Evolutionary conservation across 371 early-diverging fungal genomes (phyloP).

Genomic region (Rhizopus microsporus): DNA sequence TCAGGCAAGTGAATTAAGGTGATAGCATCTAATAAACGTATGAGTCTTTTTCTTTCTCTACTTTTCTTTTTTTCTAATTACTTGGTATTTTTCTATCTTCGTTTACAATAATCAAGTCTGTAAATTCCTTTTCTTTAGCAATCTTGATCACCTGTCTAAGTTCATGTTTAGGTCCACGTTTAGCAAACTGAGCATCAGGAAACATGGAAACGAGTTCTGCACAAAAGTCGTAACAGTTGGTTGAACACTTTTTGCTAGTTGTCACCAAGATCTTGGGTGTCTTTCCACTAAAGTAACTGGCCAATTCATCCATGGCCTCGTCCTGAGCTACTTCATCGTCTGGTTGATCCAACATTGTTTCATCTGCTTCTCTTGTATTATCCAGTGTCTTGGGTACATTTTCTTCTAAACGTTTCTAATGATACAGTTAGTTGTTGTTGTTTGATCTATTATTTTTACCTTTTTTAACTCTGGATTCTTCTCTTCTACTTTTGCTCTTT

Average conservation of each 20-base stretch:
- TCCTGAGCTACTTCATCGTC: constrained; percentile 87
- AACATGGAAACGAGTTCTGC: constrained; percentile 89
- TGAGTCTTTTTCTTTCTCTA: not conserved
- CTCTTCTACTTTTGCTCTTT: constrained; percentile 77
- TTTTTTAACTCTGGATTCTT: constrained; percentile 88
- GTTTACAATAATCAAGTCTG: constrained; percentile 89
- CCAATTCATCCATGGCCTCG: constrained; percentile 92
- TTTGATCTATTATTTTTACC: constrained; percentile 29
- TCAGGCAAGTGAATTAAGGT: constrained; percentile 95
- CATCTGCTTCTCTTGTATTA: constrained; percentile 90
- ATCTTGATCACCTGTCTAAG: constrained; percentile 90
- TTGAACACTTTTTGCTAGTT: constrained; percentile 72
- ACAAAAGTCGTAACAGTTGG: constrained; percentile 75
- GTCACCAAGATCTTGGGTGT: constrained; percentile 95
- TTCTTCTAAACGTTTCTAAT: constrained; percentile 78
- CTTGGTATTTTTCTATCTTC: constrained; percentile 91
- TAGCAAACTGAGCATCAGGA: constrained; percentile 90
- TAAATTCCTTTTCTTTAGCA: constrained; percentile 86
- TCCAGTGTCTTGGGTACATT: constrained; percentile 95
- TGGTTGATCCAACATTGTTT: constrained; percentile 84
- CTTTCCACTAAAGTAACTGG: constrained; percentile 84
- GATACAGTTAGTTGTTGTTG: not conserved
- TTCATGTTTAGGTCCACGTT: constrained; percentile 85
- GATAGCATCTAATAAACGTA: constrained; percentile 67
- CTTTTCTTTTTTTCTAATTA: constrained; percentile 40